Conservation (phyloP, 2,329 filamentous ascomycete species). For the Plenodomus tracheiphilus region DNA sequence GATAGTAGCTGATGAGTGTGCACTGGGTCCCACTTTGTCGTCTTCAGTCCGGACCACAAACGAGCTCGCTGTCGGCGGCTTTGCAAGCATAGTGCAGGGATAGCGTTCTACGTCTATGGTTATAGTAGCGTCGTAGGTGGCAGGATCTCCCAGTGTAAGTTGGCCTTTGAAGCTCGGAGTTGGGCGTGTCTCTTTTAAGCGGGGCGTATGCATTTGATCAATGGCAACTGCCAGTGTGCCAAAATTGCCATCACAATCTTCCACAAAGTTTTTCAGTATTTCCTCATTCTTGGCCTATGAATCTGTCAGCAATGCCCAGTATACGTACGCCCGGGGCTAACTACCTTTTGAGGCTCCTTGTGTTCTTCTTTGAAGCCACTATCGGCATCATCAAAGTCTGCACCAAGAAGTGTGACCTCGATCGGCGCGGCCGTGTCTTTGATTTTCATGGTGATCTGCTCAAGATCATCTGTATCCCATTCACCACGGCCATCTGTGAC, state of each 20-base stretch:
- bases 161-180: constrained; percentile 78
- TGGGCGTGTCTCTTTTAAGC: constrained; percentile 74
- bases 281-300: constrained; percentile 71
- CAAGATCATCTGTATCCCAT: constrained; percentile 73
- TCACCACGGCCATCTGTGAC: constrained; percentile 78
- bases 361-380: constrained; percentile 91
- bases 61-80: constrained; percentile 73
- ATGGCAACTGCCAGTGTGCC: constrained; percentile 89
- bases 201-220: constrained; percentile 74
- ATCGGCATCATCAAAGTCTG: constrained; percentile 91
- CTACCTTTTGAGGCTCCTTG: constrained; percentile 72
- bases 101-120: constrained; percentile 89
- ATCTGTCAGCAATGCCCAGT: constrained; percentile 14
- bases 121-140: constrained; percentile 73
- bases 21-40: constrained; percentile 50
- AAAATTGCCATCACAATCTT: constrained; percentile 69
- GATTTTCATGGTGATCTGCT: constrained; percentile 72
- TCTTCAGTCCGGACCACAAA: constrained; percentile 64
- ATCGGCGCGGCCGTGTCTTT: constrained; percentile 68
- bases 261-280: constrained; percentile 65
- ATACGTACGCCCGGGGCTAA: neutral
- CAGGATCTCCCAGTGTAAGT: constrained; percentile 77
- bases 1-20: constrained; percentile 58
- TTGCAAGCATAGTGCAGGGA: constrained; percentile 79
- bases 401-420: constrained; percentile 77